Percentiles rank a stretch among this genome's conserved stretches.
Evolutionary conservation across 495 filamentous ascomycete genomes (phyloP).

Genomic region (Patellaria atrata): DNA sequence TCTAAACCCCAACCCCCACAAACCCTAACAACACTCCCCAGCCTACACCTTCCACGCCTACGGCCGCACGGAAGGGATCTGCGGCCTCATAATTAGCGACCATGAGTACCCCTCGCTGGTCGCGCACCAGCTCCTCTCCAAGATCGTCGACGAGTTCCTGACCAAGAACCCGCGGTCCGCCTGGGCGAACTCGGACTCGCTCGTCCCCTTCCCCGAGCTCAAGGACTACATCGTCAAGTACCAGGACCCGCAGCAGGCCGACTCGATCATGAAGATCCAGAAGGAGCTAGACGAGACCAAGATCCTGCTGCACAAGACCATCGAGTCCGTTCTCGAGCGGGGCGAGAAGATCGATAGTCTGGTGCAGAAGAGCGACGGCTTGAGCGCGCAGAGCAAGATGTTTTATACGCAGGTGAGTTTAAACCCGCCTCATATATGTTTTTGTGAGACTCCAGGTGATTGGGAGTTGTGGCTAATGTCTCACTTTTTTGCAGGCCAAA

Average conservation of each 20-base stretch:
- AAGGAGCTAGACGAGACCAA: slow-evolving; percentile 96
- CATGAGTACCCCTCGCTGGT: slow-evolving; percentile 57
- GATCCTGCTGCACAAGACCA: slow-evolving; percentile 94
- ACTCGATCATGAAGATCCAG: slow-evolving; percentile 89
- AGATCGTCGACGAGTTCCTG: slow-evolving; percentile 88
- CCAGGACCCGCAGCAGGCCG: slow-evolving; percentile 78
- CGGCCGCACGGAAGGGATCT: slow-evolving; percentile 71
- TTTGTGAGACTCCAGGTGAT: not conserved
- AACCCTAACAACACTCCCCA: slow-evolving; percentile 18
- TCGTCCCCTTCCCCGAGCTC: slow-evolving; percentile 50
- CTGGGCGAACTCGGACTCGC: slow-evolving; percentile 42
- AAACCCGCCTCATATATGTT: slow-evolving; percentile 2
- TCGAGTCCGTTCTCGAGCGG: slow-evolving; percentile 73
- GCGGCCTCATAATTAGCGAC: slow-evolving; percentile 78
- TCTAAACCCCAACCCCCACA: not conserved
- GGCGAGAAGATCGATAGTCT: slow-evolving; percentile 85
- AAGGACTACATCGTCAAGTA: slow-evolving; percentile 77
- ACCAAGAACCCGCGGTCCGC: slow-evolving; percentile 55
- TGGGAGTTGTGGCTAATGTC: no score
- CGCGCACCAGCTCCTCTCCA: slow-evolving; percentile 86
- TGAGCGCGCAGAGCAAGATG: slow-evolving; percentile 87
- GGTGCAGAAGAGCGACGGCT: slow-evolving; percentile 73
- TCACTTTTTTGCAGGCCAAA: slow-evolving; percentile 48
- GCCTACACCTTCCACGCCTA: slow-evolving; percentile 84
- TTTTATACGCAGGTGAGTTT: slow-evolving; percentile 64